A percentile compares a stretch with the other conserved stretches of the same genome.
phyloP scores from a whole-genome alignment of 2,329 filamentous ascomycete species.

The Phaeoacremonium minimum region DNA sequence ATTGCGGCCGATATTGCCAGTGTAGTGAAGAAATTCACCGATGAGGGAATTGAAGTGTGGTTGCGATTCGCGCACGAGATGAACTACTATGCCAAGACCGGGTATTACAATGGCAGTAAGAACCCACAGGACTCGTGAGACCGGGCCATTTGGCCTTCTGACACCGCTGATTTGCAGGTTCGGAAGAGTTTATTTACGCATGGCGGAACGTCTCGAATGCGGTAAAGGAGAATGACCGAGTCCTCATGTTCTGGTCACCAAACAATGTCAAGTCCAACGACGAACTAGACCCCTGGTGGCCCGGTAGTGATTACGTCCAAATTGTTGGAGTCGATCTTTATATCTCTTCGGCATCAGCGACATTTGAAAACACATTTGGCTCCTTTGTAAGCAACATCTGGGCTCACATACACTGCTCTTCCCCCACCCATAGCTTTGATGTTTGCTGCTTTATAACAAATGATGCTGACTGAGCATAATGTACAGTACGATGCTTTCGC shows the following conservation, averaged over 20 bases:
- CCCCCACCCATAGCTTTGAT: neutral
- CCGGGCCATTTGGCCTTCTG: neutral
- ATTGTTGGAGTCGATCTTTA: conserved; percentile 13
- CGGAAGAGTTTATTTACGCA: conserved; percentile 6
- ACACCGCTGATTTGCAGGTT: conserved; percentile 1
- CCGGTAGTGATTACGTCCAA: conserved; percentile 11
- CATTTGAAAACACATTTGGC: conserved; percentile 5
- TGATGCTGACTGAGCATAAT: neutral
- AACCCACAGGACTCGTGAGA: neutral
- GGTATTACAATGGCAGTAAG: conserved; percentile 6
- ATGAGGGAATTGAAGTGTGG: conserved; percentile 11
- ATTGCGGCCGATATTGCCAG: conserved; percentile 9
- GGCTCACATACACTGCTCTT: neutral
- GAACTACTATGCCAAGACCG: conserved; percentile 12
- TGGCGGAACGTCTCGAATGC: conserved; percentile 10
- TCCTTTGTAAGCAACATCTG: conserved; percentile 1
- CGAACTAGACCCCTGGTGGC: conserved; percentile 14
- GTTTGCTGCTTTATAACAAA: neutral
- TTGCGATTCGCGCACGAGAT: conserved; percentile 16
- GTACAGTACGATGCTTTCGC: conserved; percentile 5
- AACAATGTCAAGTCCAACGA: conserved; percentile 8
- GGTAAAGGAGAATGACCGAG: conserved; percentile 6
- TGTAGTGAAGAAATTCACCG: conserved; percentile 9
- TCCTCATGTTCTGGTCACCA: conserved; percentile 13
- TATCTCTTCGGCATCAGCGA: conserved; percentile 2